Percentiles rank a stretch among this genome's conserved stretches.
phyloP scores from a whole-genome alignment of 2,329 filamentous ascomycete species.

The Chrysoporthe austroafricana region DNA sequence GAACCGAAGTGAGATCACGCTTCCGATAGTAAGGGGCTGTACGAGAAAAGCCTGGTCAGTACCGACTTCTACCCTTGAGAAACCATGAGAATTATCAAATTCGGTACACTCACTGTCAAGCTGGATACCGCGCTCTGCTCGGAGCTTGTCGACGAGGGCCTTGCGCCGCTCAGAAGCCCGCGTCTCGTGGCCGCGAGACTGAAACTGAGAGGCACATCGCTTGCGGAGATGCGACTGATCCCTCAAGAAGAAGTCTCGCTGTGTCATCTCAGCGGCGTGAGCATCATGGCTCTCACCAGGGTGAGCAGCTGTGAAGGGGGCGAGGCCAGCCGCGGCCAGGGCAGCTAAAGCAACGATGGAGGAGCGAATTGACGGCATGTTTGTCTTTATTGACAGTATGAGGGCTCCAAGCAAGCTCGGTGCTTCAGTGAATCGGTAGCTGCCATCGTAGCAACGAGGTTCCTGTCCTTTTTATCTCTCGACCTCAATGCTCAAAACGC shows the following conservation, averaged over 20 bases:
- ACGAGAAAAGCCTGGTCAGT: neutral
- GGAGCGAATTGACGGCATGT: constrained; percentile 3
- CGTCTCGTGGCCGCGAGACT: constrained; percentile 11
- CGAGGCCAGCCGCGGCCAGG: constrained; percentile 4
- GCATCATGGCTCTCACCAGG: constrained; percentile 12
- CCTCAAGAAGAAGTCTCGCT: constrained; percentile 6
- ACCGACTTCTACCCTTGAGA: neutral
- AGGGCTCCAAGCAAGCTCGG: neutral
- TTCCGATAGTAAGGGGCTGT: constrained; percentile 9
- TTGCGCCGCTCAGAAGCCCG: constrained; percentile 4
- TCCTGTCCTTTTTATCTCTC: constrained; percentile 2
- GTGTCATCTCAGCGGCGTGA: neutral
- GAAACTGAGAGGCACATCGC: constrained; percentile 13
- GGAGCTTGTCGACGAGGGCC: constrained; percentile 15
- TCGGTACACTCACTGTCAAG: neutral
- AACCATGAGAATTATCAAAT: no score
- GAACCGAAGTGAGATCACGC: constrained; percentile 4
- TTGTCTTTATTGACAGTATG: neutral
- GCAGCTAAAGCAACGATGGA: constrained; percentile 1
- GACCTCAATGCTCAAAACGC: neutral
- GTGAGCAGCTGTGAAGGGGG: neutral
- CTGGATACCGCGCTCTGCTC: constrained; percentile 13
- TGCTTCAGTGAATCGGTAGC: neutral
- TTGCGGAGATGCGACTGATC: constrained; percentile 13
- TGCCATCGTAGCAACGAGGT: neutral